Evolutionary conservation across 2,329 filamentous ascomycete genomes (phyloP).

Genomic region (Sporothrix phasma): DNA sequence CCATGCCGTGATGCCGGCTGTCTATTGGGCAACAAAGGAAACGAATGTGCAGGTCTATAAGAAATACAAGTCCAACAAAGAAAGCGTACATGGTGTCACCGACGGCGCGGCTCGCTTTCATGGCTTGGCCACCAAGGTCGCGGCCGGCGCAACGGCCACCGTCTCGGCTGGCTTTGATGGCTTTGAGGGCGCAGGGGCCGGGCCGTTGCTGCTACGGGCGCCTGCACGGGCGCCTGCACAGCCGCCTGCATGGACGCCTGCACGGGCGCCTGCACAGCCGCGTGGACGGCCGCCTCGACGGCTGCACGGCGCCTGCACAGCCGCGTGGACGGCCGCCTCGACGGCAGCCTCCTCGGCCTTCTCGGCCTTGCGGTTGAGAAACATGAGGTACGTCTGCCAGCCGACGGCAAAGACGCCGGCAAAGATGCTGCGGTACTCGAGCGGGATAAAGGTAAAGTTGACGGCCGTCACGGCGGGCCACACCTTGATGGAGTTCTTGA

Average conservation of each 20-base stretch:
- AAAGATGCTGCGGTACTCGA: constrained; percentile 73
- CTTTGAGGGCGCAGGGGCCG: too few relatives aligned
- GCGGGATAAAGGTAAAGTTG: constrained; percentile 71
- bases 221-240: too few relatives aligned
- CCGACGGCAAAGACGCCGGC: constrained; percentile 70
- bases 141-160: neutral
- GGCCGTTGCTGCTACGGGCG: neutral
- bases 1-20: too few relatives aligned
- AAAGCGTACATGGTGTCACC: neutral
- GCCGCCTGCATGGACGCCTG: too few relatives aligned
- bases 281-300: too few relatives aligned
- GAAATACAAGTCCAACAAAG: neutral
- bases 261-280: too few relatives aligned
- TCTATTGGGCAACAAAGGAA: neutral
- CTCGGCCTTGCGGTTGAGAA: constrained; percentile 66
- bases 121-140: neutral
- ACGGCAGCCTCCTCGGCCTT: constrained; percentile 31
- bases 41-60: neutral
- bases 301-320: too few relatives aligned
- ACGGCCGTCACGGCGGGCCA: constrained; percentile 85
- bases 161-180: neutral
- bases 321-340: too few relatives aligned
- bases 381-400: constrained; percentile 87
- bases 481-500: constrained; percentile 71
- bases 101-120: neutral